Base-by-base conservation (phyloP, 208 protist genomes). In the Leishmania guyanensis region DNA sequence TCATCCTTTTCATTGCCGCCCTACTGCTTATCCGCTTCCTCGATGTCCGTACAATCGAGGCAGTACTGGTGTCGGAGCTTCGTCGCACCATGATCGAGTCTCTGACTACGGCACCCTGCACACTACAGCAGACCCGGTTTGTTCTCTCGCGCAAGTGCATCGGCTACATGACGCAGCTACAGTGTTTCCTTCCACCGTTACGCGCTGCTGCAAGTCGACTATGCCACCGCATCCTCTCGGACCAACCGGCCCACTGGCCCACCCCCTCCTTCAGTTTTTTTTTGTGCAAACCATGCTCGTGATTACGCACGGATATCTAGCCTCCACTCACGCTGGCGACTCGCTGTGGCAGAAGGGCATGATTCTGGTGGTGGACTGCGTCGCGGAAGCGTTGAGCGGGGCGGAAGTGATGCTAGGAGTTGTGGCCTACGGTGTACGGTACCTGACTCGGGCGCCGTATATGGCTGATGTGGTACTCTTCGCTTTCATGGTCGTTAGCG, bases 21-120 rank as follows among this genome's bases (percentile, higher is more conserved):
- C 62, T 93, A n/a, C 48, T 93, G 2, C 17, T 89, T 10, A 65
- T 91, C 58, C 89, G 90, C 62, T 87, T 88, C 17, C 80, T 89
- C 66, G 84, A 78, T 22, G 74, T 89, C 16, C 77, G 78, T 10
- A 43, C 77, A 9, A 71, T 92, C 22, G 77, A 84, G 48, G 88
- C 88, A 6, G 70, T 86, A 65, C 75, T 95, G 53, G 64, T 80
- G 72, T 70, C 64, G 43, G 78, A 78, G 66, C 76, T 82, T 56
- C 80, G 79, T 71, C 68, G 72, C n/a, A 14, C 65, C 29, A 60
- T 65, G 54, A 77, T 80, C 64, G 70, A 69, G 3, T 69, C 70
- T 48, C 50, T 80, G 36, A 60, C 43, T 10, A 82, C 53, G 16
- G 66, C 75, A 12, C 60, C 78, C 36, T 77, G 77, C 58, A 77